Evolutionary conservation across 2,329 filamentous ascomycete species (phyloP).

Genomic region (Diaporthe longicolla): DNA sequence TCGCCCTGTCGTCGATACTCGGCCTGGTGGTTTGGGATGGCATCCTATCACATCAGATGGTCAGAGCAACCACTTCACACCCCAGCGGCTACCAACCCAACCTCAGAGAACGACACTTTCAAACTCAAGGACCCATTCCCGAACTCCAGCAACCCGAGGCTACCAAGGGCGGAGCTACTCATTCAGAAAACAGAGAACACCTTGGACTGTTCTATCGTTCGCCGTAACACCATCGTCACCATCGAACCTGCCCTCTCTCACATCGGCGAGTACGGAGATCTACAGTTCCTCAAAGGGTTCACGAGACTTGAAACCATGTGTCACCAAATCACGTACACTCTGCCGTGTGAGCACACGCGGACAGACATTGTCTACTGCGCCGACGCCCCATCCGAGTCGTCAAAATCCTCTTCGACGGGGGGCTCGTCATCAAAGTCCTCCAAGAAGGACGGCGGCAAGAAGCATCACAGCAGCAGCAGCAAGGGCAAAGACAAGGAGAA

Average conservation of each 20-base stretch:
- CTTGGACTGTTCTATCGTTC: background rate
- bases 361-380: conserved; percentile 61
- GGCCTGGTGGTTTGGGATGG: conserved; percentile 12
- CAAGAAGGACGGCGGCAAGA: conserved; percentile 38
- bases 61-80: background rate
- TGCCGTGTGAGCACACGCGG: conserved; percentile 66
- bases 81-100: background rate
- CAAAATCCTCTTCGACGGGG: conserved; percentile 45
- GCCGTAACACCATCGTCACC: background rate
- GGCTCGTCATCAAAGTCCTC: conserved; percentile 42
- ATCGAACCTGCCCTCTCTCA: background rate
- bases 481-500: conserved; percentile 45
- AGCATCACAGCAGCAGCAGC: conserved; percentile 30
- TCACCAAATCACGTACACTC: conserved; percentile 63
- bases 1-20: conserved; percentile 33
- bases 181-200: background rate
- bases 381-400: conserved; percentile 50
- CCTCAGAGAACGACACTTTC: background rate
- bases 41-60: conserved; percentile 9
- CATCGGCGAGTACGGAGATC: conserved; percentile 13
- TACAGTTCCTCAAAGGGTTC: conserved; percentile 5
- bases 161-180: background rate
- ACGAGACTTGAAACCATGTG: conserved; percentile 56
- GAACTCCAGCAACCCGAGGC: background rate
- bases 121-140: background rate